phyloP scores from a whole-genome alignment of 1,284 basidiomycete genomes.

The Sanghuangporus baumii region DNA sequence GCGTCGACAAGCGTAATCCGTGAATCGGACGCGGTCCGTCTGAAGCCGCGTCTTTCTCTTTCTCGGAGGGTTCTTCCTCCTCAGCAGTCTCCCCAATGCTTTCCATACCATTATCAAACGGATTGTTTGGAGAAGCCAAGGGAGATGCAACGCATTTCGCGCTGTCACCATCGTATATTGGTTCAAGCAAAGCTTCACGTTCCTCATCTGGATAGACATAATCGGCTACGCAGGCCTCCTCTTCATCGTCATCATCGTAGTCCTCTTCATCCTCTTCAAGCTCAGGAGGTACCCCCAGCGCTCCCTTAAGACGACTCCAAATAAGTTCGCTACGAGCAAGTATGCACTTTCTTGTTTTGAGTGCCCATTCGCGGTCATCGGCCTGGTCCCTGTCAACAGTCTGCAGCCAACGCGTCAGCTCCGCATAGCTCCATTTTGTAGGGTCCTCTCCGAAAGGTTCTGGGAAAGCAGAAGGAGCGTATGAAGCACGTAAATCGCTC shows the following conservation, averaged over 20 bases:
- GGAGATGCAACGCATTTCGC: slow-evolving; percentile 19
- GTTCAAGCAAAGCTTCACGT: slow-evolving; percentile 18
- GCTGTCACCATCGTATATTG: slow-evolving; percentile 20
- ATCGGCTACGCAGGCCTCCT: background rate
- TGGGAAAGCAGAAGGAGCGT: background rate
- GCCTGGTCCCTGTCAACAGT: slow-evolving; percentile 25
- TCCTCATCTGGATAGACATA: slow-evolving; percentile 14
- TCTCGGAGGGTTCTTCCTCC: slow-evolving; percentile 19
- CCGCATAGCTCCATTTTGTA: slow-evolving; percentile 27
- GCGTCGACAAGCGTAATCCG: slow-evolving; percentile 17
- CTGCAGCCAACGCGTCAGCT: slow-evolving; percentile 27
- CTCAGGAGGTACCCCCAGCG: slow-evolving; percentile 30
- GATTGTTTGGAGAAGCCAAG: slow-evolving; percentile 6
- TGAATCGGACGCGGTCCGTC: slow-evolving; percentile 7
- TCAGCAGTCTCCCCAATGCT: slow-evolving; percentile 25
- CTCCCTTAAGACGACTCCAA: slow-evolving; percentile 30
- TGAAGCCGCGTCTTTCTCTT: slow-evolving; percentile 16
- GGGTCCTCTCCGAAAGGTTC: slow-evolving; percentile 21
- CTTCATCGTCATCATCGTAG: slow-evolving; percentile 22
- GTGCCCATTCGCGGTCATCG: slow-evolving; percentile 28
- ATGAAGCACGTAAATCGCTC: slow-evolving; percentile 11
- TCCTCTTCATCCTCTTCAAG: slow-evolving; percentile 25
- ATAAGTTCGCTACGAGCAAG: slow-evolving; percentile 30
- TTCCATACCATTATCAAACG: slow-evolving; percentile 21
- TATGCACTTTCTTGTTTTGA: slow-evolving; percentile 26